Evolutionary conservation across 345 rosid genomes (phyloP), one percentile per base, ranked within the genome.

Genomic region (Angophora floribunda): DNA sequence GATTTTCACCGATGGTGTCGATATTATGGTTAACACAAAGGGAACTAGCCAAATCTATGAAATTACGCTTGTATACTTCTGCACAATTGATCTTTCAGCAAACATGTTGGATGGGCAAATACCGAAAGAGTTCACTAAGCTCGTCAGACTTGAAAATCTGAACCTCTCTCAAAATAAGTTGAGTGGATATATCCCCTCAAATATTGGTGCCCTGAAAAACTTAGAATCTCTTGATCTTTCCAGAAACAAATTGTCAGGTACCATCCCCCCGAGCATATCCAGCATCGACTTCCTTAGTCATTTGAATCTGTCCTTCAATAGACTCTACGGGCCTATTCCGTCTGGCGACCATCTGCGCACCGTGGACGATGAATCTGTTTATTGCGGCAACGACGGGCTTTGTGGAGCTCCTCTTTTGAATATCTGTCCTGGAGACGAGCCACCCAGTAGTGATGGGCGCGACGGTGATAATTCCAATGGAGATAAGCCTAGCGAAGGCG

Each of bases 151-250:
- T 67, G 0, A 78, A 15, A 87, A 78, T 87, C 51, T 87, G 15
- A 87, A 87, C 49, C n/a, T 87, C 24, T 87, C 88, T 30, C 41
- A 1, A 9, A 87, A 87, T 26, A 50, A 32, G 0, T 52, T 87
- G 50, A 19, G 7, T 6, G 88, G 88, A 22, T 9, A 50, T 24
- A 87, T 75, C 9, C 85, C 88, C 30, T 22, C 49, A 44, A 79
- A 87, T 9, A 78, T 87, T 22, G 67, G 50, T 51, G 55, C 75
- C 79, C 10, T 87, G 41, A 51, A 32, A 49, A 22, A 30, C 0
- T 44, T 87, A 21, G 82, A 87, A 50, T 87, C 85, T n/a, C 85
- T 87, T 12, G 88, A 87, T 52, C 24, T 87, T 45, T 87, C 88
- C 6, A 52, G 3, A n/a, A 87, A 87, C 51, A 84, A 75, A 52